Evolutionary conservation across 257 asterid species (phyloP), one percentile per base, ranked within the genome.

Genomic region (Forsythia suspensa): DNA sequence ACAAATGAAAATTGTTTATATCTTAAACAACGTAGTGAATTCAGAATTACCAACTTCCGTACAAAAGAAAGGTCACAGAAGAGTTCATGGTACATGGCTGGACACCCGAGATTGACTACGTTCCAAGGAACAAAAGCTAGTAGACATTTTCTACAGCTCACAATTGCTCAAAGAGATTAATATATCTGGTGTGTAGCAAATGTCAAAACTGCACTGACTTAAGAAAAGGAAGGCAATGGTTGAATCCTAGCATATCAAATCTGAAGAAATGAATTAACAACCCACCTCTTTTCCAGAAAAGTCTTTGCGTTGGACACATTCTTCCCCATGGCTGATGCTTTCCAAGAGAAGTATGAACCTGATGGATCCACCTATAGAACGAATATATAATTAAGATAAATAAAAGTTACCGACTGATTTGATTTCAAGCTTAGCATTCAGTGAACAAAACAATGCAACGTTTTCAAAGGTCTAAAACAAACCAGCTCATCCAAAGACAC

Each of bases 291-390:
- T 82, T 96, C 99, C 72, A 94, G 94, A 87, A 96, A 96, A 4
- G 99, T 94, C 87, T 96, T 96, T 29, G 99, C 99, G 72, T 96
- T 96, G 65, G 99, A 94, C 67, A 96, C 99, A 86, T 96, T 96
- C 90, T 96, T 96, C 48, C 99, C 99, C 99, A 96, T 92, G 79
- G 99, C 99, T 42, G 99, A 96, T 85, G 99, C 99, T 86, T 96
- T 96, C 99, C 99, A 96, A 42, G 98, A 96, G 83, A 94, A 96
- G 85, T 96, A 96, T 6, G 99, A 96, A 73, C 99, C 99, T 5
- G 99, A 96, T 72, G 99, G 99, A 88, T 96, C 99, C 82, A 96
- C 99, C 99, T 85, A 77, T 11, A 76, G 70, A 16, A 72, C 63
- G 44, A 67, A 70, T n/a, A 12, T n/a, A 63, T 51, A 74, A 24